These are phyloP conservation scores for Fusarium praegraminearum DNA, from an alignment of 2,329 filamentous ascomycete genomes.

Conservation along the genomic window DNA sequence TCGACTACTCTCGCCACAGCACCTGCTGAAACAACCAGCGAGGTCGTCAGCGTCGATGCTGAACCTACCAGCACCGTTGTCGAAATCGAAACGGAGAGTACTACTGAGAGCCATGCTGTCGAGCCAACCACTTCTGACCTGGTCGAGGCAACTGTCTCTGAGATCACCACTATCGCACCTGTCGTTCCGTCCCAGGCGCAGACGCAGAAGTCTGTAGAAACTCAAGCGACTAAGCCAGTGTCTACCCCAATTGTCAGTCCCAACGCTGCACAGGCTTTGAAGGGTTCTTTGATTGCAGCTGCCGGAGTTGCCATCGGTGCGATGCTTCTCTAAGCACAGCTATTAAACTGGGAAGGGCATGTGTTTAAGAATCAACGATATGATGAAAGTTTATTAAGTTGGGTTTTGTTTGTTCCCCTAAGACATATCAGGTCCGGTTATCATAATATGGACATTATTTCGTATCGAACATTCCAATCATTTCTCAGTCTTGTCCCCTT, in stretches of 20 bases:
- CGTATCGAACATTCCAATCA: not conserved
- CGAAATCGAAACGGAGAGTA: not conserved
- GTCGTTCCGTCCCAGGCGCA: conserved; percentile 3
- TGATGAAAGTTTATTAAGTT: not conserved
- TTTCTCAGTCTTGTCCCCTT: not conserved
- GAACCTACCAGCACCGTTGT: not conserved
- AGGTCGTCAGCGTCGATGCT: not conserved
- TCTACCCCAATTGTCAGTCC: not conserved
- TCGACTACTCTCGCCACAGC: conserved; percentile 14
- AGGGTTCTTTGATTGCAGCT: conserved; percentile 5
- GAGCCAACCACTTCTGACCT: not conserved
- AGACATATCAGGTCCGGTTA: not conserved
- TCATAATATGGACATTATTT: not conserved
- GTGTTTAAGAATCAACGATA: not conserved
- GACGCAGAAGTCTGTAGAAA: not conserved
- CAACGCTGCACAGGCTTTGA: conserved; percentile 15
- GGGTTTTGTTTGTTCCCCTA: not conserved
- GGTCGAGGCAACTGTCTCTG: not conserved
- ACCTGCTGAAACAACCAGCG: not conserved
- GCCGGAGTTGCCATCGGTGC: conserved; percentile 17
- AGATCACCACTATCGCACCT: conserved; percentile 13
- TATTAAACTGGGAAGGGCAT: not conserved
- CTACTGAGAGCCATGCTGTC: not conserved
- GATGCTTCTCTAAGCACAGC: not conserved
- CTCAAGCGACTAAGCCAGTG: not conserved